Base-by-base conservation (phyloP, 805 yeast species). In the Candida maesae region DNA sequence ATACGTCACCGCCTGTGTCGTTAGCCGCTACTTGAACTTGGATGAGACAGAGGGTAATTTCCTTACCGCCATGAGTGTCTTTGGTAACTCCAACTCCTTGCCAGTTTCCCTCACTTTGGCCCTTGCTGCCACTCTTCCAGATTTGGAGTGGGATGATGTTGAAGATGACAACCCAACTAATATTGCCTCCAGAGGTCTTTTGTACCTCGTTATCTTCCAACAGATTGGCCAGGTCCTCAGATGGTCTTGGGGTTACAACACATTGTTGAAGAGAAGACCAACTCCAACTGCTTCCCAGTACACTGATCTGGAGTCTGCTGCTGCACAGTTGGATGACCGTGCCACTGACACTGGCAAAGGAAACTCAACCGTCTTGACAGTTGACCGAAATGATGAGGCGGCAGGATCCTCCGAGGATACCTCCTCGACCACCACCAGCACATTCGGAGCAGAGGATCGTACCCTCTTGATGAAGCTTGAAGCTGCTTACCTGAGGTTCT, bases 41-140 rank as follows among this genome's bases (percentile, higher is more conserved):
- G 84, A 84, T 53, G 76, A 68, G 36, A 78, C 85, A 12, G 97
- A 93, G 64, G 59, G 86, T 4, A 90, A 91, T 65, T 91, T 87
- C 55, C 96, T 93, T 36, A 84, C 95, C 17, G 98, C 96, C 2
- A 93, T 93, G 95, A 88, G 93, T 3, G 96, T 90, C 6, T 91
- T 91, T 65, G 98, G 97, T 39, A 93, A 91, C 65, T 87, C 96
- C 33, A 91, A 91, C 68, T 85, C 95, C 10, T 73, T 91, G 41
- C 98, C 99, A 0, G 98, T 91, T 2, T 88, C 96, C 0, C 71
- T 93, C 50, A 84, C 93, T 1, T 67, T 93, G 42, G 82, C 95
- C 1, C 67, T 84, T 48, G 80, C 90, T 2, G 81, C 81, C 57
- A 80, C 91, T 0, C 66, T 84, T 44, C 95, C 93, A 3, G 78